phyloP scores from a whole-genome alignment of 139 green algal genomes.

The Chlorella vulgaris region DNA sequence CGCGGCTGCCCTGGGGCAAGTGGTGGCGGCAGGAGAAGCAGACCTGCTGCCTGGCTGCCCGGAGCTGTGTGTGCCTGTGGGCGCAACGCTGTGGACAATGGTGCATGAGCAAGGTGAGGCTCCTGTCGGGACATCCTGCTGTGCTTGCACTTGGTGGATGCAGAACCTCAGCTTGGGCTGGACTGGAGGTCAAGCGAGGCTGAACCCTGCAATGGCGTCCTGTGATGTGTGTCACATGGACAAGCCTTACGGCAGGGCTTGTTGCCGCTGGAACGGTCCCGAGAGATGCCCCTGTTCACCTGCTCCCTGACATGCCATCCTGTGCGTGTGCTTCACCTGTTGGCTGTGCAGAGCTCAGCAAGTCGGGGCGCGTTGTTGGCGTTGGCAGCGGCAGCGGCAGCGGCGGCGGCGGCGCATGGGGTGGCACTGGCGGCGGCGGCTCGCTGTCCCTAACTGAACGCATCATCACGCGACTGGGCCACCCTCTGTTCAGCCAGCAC shows the following conservation, averaged over 20 bases:
- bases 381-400: background rate
- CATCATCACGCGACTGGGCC: slow-evolving; percentile 19
- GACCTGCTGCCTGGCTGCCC: slow-evolving; percentile 4
- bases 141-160: background rate
- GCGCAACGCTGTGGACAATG: slow-evolving; percentile 27
- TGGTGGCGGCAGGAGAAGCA: slow-evolving; percentile 14
- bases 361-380: background rate
- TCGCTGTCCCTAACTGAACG: slow-evolving; percentile 25
- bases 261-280: too few species aligned
- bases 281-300: too few species aligned
- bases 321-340: too few species aligned
- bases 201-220: too few species aligned
- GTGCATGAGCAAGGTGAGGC: slow-evolving; percentile 27
- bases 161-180: too few species aligned
- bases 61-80: slow-evolving; percentile 19
- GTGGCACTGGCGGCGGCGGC: background rate
- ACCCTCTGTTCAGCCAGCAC: slow-evolving; percentile 22
- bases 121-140: background rate
- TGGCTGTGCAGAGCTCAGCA: slow-evolving; percentile 13
- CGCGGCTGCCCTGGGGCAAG: slow-evolving; percentile 10
- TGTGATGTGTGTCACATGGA: too few species aligned
- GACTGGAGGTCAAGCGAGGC: too few species aligned
- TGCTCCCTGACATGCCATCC: too few species aligned
- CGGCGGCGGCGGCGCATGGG: background rate
- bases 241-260: too few species aligned